Evolutionary conservation across 2,329 filamentous ascomycete species (phyloP).

Genomic region (Pestalotiopsis sp.): DNA sequence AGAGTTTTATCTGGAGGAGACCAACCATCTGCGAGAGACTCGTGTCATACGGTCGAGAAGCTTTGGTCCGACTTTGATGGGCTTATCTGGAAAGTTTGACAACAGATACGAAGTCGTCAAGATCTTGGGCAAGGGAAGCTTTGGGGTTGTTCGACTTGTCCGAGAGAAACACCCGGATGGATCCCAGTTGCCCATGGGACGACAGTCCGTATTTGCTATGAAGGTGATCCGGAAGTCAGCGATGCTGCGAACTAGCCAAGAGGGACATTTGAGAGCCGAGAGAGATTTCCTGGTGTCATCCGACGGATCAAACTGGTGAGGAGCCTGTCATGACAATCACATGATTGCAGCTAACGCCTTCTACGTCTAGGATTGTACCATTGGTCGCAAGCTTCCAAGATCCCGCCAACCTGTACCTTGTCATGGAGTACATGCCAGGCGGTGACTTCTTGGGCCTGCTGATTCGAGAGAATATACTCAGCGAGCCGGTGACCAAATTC

Average conservation of each 20-base stretch:
- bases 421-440: constrained; percentile 98
- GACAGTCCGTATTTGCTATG: constrained; percentile 82
- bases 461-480: constrained; percentile 81
- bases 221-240: constrained; percentile 94
- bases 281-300: constrained; percentile 89
- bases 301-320: constrained; percentile 79
- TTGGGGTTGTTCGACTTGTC: constrained; percentile 88
- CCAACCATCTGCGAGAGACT: constrained; percentile 72
- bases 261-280: constrained; percentile 89
- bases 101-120: constrained; percentile 81
- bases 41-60: constrained; percentile 70
- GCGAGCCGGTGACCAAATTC: constrained; percentile 78
- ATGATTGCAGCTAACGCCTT: background rate
- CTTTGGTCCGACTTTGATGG: constrained; percentile 35
- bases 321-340: background rate
- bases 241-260: constrained; percentile 89
- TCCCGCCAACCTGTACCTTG: constrained; percentile 78
- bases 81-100: constrained; percentile 49
- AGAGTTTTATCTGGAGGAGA: constrained; percentile 70
- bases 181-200: constrained; percentile 13
- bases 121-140: constrained; percentile 89
- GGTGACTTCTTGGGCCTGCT: constrained; percentile 90
- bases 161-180: constrained; percentile 55
- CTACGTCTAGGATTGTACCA: constrained; percentile 72
- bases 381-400: constrained; percentile 91